Percentiles rank a stretch among this genome's conserved stretches.
These are phyloP conservation scores for Thelephora aurantiotincta DNA, from an alignment of 768 basidiomycete species.

Conservation along the genomic window DNA sequence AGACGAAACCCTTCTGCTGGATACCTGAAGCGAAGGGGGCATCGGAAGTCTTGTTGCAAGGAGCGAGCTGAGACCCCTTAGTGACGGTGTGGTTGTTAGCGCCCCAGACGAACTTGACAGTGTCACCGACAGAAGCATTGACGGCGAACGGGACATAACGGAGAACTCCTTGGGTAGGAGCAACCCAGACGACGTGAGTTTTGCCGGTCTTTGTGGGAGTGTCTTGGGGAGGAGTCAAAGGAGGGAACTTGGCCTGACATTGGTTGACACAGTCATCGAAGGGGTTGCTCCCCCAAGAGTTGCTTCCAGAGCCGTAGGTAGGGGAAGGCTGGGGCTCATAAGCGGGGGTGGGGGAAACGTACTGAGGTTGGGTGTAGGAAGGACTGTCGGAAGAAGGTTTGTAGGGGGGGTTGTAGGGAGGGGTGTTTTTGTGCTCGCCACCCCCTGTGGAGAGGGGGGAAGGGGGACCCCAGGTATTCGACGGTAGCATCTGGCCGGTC, in stretches of 20 bases:
- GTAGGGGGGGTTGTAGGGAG: not conserved
- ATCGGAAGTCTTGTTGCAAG: constrained; percentile 62
- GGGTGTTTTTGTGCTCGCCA: not conserved
- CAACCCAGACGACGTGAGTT: constrained; percentile 68
- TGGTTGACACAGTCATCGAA: constrained; percentile 63
- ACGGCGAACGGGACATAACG: constrained; percentile 64
- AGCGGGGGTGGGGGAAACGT: constrained; percentile 1
- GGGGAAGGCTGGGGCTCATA: constrained; percentile 18
- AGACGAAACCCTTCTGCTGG: constrained; percentile 50
- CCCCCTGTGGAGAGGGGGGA: not conserved
- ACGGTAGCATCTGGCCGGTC: not conserved
- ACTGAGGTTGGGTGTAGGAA: not conserved
- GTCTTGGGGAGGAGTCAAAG: constrained; percentile 16
- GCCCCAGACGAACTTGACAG: constrained; percentile 63
- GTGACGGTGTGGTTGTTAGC: constrained; percentile 77
- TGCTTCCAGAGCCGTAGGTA: constrained; percentile 49
- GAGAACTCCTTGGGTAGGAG: constrained; percentile 61
- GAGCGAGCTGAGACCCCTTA: constrained; percentile 48
- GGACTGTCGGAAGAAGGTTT: not conserved
- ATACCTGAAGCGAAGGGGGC: constrained; percentile 48
- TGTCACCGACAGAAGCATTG: constrained; percentile 68
- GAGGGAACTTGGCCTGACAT: constrained; percentile 50
- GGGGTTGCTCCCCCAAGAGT: constrained; percentile 35
- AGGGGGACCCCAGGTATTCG: not conserved
- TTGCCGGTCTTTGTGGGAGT: constrained; percentile 6